phyloP scores from a whole-genome alignment of 1,139 yeast species.

The Tardiomyces digboiensis region DNA sequence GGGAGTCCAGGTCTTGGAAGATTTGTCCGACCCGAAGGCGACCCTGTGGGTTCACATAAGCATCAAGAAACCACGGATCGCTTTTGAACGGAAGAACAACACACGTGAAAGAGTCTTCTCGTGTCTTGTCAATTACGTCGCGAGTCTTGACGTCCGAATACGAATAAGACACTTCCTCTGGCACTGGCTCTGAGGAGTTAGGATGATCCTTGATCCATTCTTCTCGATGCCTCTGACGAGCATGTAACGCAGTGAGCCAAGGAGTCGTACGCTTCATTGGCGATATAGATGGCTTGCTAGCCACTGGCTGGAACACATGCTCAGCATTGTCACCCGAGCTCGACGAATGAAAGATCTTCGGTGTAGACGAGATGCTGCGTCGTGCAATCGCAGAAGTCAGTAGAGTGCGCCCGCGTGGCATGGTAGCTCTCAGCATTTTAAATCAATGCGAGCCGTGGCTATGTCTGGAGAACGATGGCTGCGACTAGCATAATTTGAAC shows the following conservation, averaged over 20 bases:
- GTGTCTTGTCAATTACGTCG: slow-evolving; percentile 59
- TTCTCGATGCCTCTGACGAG: slow-evolving; percentile 56
- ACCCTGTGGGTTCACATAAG: slow-evolving; percentile 83
- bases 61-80: slow-evolving; percentile 74
- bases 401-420: neutral
- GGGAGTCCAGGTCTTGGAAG: slow-evolving; percentile 77
- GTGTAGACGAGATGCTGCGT: neutral
- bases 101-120: slow-evolving; percentile 68
- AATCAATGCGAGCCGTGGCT: no score
- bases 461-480: no score
- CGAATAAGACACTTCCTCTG: slow-evolving; percentile 62
- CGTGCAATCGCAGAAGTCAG: neutral
- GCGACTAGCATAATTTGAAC: no score
- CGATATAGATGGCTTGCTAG: slow-evolving; percentile 21
- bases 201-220: slow-evolving; percentile 37
- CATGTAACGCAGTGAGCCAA: slow-evolving; percentile 79
- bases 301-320: slow-evolving; percentile 24
- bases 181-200: slow-evolving; percentile 41
- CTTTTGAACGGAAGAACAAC: slow-evolving; percentile 74
- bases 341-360: neutral
- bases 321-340: neutral
- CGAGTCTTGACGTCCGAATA: slow-evolving; percentile 42
- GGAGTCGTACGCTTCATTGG: slow-evolving; percentile 40
- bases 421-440: neutral
- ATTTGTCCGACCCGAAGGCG: slow-evolving; percentile 84